These are phyloP conservation scores for Naganishia onofrii DNA, from an alignment of 768 basidiomycete genomes.

Conservation along the genomic window DNA sequence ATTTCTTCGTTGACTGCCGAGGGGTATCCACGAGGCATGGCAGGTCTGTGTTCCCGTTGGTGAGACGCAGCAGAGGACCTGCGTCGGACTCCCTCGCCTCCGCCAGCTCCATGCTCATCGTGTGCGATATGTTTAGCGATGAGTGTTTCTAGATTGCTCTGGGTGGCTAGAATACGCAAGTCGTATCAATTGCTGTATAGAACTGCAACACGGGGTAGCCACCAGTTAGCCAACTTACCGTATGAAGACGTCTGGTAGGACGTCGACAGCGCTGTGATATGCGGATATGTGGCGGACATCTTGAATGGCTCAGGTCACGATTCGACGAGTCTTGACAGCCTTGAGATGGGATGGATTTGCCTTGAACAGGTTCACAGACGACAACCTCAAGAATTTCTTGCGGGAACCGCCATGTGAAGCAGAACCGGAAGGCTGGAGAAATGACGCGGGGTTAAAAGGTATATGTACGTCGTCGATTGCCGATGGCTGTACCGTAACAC, in stretches of 20 bases:
- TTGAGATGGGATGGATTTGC: too few species aligned
- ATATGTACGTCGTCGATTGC: too few species aligned
- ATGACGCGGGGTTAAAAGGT: too few species aligned
- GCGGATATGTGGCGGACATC: constrained; percentile 30
- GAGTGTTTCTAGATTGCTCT: constrained; percentile 45
- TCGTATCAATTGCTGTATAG: neutral
- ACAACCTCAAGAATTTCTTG: too few species aligned
- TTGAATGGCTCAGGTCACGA: neutral
- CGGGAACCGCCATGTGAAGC: too few species aligned
- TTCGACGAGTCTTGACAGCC: neutral
- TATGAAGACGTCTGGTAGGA: constrained; percentile 40
- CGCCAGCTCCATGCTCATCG: constrained; percentile 15
- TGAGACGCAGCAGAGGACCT: constrained; percentile 16
- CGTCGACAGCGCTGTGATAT: constrained; percentile 16
- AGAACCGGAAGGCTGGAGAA: too few species aligned
- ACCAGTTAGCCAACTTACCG: constrained; percentile 43
- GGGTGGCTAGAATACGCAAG: constrained; percentile 36
- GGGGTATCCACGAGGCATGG: constrained; percentile 23
- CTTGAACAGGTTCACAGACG: too few species aligned
- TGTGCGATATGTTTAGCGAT: constrained; percentile 45
- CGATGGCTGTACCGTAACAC: too few species aligned
- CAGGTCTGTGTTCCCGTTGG: constrained; percentile 34
- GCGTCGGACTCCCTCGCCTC: constrained; percentile 12
- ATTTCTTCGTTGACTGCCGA: constrained; percentile 25
- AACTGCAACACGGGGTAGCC: too few species aligned